Conservation (phyloP, 768 basidiomycete species). For the Fibroporia radiculosa region DNA sequence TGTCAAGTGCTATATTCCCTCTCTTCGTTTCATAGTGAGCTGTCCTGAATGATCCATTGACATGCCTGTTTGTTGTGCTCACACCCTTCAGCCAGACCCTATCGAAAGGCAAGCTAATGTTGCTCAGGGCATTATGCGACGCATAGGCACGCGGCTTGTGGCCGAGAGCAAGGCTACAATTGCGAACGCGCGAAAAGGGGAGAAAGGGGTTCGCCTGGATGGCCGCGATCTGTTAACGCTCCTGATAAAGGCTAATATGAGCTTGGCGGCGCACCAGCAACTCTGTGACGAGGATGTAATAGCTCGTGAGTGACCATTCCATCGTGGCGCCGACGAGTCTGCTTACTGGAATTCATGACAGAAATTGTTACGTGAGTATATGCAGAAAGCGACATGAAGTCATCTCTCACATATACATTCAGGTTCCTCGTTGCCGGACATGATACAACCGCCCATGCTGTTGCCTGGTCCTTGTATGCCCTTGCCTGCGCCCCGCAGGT, state of each 20-base stretch:
- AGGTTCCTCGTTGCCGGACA: slow-evolving; percentile 28
- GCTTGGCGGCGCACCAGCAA: slow-evolving; percentile 42
- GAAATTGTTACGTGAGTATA: slow-evolving; percentile 16
- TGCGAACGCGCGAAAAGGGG: slow-evolving; percentile 16
- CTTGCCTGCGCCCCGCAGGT: slow-evolving; percentile 28
- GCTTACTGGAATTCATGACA: not conserved
- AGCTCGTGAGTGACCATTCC: slow-evolving; percentile 30
- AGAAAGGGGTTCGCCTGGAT: slow-evolving; percentile 17
- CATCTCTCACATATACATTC: not conserved
- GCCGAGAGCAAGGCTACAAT: slow-evolving; percentile 28
- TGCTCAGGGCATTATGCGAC: slow-evolving; percentile 16
- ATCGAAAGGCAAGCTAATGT: not conserved
- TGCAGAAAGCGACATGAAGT: not conserved
- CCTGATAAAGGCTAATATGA: slow-evolving; percentile 56
- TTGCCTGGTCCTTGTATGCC: slow-evolving; percentile 29
- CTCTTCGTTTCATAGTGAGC: slow-evolving; percentile 15
- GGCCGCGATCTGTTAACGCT: slow-evolving; percentile 51
- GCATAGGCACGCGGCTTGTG: slow-evolving; percentile 24
- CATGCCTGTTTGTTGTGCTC: not conserved
- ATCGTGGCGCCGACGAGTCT: not conserved
- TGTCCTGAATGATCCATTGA: not conserved
- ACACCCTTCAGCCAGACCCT: not conserved
- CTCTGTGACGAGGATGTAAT: slow-evolving; percentile 59
- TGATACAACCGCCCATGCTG: slow-evolving; percentile 32
- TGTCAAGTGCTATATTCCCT: slow-evolving; percentile 14